Conservation (phyloP, 768 basidiomycete species). For the Rhizopogon rudus region DNA sequence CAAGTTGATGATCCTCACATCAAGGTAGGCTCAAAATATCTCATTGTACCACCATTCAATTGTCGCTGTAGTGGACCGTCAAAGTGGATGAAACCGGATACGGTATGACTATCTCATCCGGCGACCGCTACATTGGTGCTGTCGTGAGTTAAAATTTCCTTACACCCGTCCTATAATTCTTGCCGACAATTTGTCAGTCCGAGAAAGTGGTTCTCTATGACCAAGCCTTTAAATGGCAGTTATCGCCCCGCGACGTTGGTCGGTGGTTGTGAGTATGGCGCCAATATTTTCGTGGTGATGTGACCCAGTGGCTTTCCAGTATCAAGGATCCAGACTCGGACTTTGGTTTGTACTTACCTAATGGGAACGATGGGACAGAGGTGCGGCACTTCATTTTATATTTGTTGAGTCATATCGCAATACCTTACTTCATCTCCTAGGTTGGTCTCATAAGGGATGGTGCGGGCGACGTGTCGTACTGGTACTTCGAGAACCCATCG, state of each 20-base stretch:
- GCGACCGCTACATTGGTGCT: not conserved
- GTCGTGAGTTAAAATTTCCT: not conserved
- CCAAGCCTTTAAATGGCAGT: not conserved
- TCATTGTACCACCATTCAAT: not conserved
- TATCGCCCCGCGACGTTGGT: not conserved
- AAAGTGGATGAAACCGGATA: too few relatives aligned
- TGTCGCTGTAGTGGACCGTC: not conserved
- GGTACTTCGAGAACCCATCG: not conserved
- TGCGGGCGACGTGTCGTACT: not conserved
- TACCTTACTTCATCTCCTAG: not conserved
- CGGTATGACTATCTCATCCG: not conserved
- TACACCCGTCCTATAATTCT: too few relatives aligned
- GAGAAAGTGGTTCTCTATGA: too few relatives aligned
- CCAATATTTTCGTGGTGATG: not conserved
- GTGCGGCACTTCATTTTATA: not conserved
- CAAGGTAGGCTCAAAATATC: not conserved
- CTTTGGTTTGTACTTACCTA: not conserved
- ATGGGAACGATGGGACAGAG: not conserved
- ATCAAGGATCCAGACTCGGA: not conserved
- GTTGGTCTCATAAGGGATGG: not conserved
- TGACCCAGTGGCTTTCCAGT: not conserved
- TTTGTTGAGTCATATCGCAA: not conserved
- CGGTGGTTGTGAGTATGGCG: not conserved
- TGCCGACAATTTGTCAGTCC: not conserved
- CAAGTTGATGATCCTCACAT: not conserved